phyloP scores from a whole-genome alignment of 768 basidiomycete genomes.

The Hebeloma cylindrosporum region DNA sequence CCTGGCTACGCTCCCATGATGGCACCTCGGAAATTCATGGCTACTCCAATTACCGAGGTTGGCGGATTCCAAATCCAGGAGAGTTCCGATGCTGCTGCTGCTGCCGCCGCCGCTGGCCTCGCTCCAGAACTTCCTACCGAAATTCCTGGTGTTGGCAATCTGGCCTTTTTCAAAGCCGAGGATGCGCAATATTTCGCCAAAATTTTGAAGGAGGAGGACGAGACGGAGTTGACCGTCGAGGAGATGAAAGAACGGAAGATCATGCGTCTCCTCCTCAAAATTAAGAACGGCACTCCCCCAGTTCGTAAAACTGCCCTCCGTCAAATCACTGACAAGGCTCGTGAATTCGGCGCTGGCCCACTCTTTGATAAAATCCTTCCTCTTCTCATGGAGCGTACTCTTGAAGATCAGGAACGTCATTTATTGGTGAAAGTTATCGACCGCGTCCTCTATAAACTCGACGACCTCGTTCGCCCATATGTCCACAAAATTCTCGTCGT shows the following conservation, averaged over 20 bases:
- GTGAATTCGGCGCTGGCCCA: slow-evolving; percentile 97
- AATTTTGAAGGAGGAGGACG: slow-evolving; percentile 93
- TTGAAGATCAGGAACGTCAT: slow-evolving; percentile 98
- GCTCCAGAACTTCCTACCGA: slow-evolving; percentile 94
- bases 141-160: slow-evolving; percentile 94
- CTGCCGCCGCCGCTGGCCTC: slow-evolving; percentile 88
- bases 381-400: slow-evolving; percentile 94
- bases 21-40: slow-evolving; percentile 63
- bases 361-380: slow-evolving; percentile 99
- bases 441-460: slow-evolving; percentile 96
- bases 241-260: slow-evolving; percentile 99
- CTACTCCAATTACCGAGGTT: slow-evolving; percentile 52
- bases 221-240: slow-evolving; percentile 87
- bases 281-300: slow-evolving; percentile 99
- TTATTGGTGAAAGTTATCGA: slow-evolving; percentile 98
- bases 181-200: slow-evolving; percentile 98
- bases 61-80: slow-evolving; percentile 98
- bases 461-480: slow-evolving; percentile 97
- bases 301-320: slow-evolving; percentile 96
- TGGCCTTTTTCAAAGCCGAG: slow-evolving; percentile 98
- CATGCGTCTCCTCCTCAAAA: slow-evolving; percentile 95
- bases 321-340: slow-evolving; percentile 98
- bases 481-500: slow-evolving; percentile 99
- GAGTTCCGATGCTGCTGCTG: slow-evolving; percentile 85
- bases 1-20: slow-evolving; percentile 85